Evolutionary conservation across 805 yeast genomes (phyloP), one percentile per base, ranked within the genome.

Genomic region (Myxozyma neglecta): DNA sequence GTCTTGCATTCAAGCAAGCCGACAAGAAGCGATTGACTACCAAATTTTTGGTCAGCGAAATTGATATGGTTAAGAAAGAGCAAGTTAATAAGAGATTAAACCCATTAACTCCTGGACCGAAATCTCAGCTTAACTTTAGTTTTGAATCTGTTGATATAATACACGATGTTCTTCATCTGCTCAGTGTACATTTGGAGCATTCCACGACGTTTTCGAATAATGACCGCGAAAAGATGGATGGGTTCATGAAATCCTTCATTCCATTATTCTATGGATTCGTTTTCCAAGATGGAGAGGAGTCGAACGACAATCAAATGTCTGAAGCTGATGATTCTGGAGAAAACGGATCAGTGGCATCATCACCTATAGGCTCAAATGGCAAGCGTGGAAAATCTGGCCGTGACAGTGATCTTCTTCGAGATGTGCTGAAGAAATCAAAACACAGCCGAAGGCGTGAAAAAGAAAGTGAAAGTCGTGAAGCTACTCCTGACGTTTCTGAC

Each of bases 1-100:
- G 99, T 0, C 81, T 94, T 70, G 92, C 97, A 0, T 94, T 94
- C 79, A 94, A 94, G 76, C 98, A 94, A 73, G 89, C 97, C 29
- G 99, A 94, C 76, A 93, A 94, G 74, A 93, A 94, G 74, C 77
- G 90, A 59, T 77, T 94, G 69, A 90, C 98, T 0, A 87, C 94
- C 9, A 90, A 96, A 71, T 96, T 91, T 69, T 77, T 94, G 69
- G 85, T 94, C 13, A 88, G 96, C 65, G 98, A 93, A 72, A 88
- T 94, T 59, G 88, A 94, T 68, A 90, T 97, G 1, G 88, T 92
- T 46, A 91, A 92, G 75, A 88, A 89, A 46, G 99, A 93, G 71
- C 97, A 90, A 74, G 83, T 82, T n/a, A 89, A 87, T 69, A 92
- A 90, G 75, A 82, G 96, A 71, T 77, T 89, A 61, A 91, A 89